Percentiles rank a stretch among this genome's conserved stretches.
phyloP scores from a whole-genome alignment of 164 flowering plant species.

The Piper betle region DNA sequence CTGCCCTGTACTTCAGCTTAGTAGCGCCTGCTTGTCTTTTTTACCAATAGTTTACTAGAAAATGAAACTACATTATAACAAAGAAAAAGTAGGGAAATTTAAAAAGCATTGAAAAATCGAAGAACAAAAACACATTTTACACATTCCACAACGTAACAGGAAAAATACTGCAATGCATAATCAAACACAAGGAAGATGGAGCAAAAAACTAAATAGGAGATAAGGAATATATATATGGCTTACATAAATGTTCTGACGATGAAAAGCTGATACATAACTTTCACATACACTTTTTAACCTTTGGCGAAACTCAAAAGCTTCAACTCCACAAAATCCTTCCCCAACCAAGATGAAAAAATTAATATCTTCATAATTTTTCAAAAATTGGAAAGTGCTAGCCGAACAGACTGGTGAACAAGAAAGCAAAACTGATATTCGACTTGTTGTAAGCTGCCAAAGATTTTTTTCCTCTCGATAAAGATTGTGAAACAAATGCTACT shows the following conservation, averaged over 20 bases:
- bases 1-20: too few relatives aligned
- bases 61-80: too few relatives aligned
- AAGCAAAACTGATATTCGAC: constrained; percentile 79
- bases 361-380: constrained; percentile 84
- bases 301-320: constrained; percentile 83
- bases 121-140: too few relatives aligned
- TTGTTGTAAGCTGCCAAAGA: constrained; percentile 93
- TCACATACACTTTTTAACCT: constrained; percentile 74
- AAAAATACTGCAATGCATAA: not conserved
- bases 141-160: not conserved
- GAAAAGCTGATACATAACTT: constrained; percentile 67
- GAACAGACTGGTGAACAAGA: constrained; percentile 68
- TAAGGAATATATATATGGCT: constrained; percentile 16
- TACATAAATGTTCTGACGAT: constrained; percentile 80
- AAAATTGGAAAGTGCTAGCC: constrained; percentile 82
- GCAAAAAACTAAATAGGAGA: not conserved
- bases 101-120: too few relatives aligned
- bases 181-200: not conserved
- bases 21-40: too few relatives aligned
- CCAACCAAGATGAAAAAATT: constrained; percentile 82
- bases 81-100: too few relatives aligned
- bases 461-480: constrained; percentile 79
- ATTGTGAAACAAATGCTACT: constrained; percentile 56
- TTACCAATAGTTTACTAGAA: too few relatives aligned
- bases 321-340: constrained; percentile 88